These are phyloP conservation scores for Stagonosporopsis vannaccii DNA, from an alignment of 2,329 filamentous ascomycete species.

Conservation along the genomic window DNA sequence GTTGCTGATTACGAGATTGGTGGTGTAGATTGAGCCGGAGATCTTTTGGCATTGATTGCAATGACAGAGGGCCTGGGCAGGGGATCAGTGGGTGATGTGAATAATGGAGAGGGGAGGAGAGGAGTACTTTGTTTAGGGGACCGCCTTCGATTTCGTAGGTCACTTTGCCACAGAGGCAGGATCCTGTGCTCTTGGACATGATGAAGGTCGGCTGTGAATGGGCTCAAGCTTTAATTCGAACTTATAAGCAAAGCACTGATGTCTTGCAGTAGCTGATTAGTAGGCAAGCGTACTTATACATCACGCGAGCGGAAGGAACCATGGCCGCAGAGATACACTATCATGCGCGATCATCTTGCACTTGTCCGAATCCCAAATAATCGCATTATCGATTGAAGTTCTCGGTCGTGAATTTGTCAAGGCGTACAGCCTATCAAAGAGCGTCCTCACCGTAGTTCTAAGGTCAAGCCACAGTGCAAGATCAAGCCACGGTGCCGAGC, in stretches of 20 bases:
- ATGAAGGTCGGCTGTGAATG: neutral
- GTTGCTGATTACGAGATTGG: conserved; percentile 13
- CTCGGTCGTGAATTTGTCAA: conserved; percentile 10
- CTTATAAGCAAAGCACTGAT: neutral
- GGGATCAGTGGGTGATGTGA: neutral
- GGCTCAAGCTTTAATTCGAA: neutral
- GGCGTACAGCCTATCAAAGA: conserved; percentile 1
- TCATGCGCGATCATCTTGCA: neutral
- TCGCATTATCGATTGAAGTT: neutral
- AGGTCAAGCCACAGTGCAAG: neutral
- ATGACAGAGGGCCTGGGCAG: conserved; percentile 11
- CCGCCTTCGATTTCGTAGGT: conserved; percentile 17
- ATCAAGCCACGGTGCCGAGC: neutral
- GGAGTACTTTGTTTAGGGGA: conserved; percentile 6
- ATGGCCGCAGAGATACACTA: neutral
- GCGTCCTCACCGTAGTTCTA: neutral
- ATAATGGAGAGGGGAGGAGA: neutral
- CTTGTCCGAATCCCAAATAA: neutral
- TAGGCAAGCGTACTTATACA: neutral
- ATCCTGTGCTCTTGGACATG: conserved; percentile 16
- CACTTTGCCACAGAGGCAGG: conserved; percentile 17
- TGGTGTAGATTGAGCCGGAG: conserved; percentile 7
- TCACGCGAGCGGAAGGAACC: neutral
- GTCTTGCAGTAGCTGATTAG: neutral
- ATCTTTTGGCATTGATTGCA: conserved; percentile 19